Base-by-base conservation (phyloP, 176 grass and related monocot species). In the Aegilops bicornis region DNA sequence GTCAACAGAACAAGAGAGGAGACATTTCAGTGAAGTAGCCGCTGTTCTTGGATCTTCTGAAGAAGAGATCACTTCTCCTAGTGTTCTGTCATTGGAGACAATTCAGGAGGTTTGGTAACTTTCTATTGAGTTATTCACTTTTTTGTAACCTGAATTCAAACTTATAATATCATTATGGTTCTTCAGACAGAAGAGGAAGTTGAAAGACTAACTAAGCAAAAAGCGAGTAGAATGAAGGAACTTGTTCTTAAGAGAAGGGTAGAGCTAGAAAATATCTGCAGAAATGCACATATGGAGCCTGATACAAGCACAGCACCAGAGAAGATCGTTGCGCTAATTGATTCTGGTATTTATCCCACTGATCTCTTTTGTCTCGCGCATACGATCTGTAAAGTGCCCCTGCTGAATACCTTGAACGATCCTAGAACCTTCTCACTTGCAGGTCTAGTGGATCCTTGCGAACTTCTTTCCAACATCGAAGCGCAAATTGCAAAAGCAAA, bases 391-490 rank as follows among this genome's bases (percentile, higher is more conserved):
- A 82, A 87, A 68, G n/a, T 85, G 71, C 76, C 70, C 6, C 32
- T 77, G 67, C 60, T 82, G 25, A 83, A 85, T 80, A 66, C 60
- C 77, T 85, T 85, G 30, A 76, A n/a, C 32, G 56, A 83, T 81
- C 35, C 68, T 42, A 81, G 10, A 67, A 71, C 56, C 56, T 77
- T 84, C 25, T 29, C 42, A 54, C 36, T 64, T 90, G 43, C 86
- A 99, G 97, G 97, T 74, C 89, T 99, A 64, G 94, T 99, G 71
- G 97, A 99, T 92, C 87, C 97, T 82, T 99, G 92, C 12, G 97
- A 94, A 89, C 90, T 99, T 85, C 86, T 99, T 60, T 91, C 87
- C 25, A 99, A 91, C 71, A 94, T 99, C 63, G 97, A 96, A 87
- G 69, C 73, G 20, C 94, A 99, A 68, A 96, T 96, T 73, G 81